These are phyloP conservation scores for Ceratobasidium sp. DNA, from an alignment of 1,284 basidiomycete species.

Conservation along the genomic window DNA sequence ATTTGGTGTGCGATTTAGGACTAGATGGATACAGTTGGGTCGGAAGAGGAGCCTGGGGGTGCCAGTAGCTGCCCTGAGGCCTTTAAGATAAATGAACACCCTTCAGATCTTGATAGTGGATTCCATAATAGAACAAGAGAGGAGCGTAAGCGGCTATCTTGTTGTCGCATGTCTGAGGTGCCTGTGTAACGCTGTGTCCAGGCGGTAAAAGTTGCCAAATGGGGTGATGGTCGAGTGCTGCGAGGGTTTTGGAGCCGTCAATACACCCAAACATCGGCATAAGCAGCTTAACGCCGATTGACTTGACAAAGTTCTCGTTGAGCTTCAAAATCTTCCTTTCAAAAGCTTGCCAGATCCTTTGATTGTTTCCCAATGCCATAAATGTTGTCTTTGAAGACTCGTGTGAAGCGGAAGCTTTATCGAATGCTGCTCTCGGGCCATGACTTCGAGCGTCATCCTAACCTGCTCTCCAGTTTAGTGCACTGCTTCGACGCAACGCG, in stretches of 20 bases:
- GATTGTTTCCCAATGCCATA: too few relatives aligned
- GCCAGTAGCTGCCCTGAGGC: not conserved
- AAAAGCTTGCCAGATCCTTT: not conserved
- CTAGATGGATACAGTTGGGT: not conserved
- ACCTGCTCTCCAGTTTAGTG: not conserved
- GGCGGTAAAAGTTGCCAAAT: slow-evolving; percentile 2
- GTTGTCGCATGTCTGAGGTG: not conserved
- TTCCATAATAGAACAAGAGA: not conserved
- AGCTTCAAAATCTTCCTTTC: not conserved
- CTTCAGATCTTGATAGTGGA: not conserved
- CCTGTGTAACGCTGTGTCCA: slow-evolving; percentile 5
- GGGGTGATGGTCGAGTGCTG: not conserved
- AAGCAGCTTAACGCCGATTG: not conserved
- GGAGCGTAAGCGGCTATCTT: not conserved
- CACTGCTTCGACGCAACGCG: not conserved
- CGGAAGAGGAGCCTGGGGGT: not conserved
- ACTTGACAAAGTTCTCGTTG: not conserved
- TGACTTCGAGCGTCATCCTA: slow-evolving; percentile 10
- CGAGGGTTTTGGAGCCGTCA: not conserved
- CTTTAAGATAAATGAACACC: not conserved
- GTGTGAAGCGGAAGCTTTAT: not conserved
- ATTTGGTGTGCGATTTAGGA: too few relatives aligned
- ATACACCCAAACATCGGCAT: not conserved
- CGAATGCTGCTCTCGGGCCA: not conserved
- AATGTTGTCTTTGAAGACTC: not conserved